Conservation (phyloP, 257 asterid genomes). For the Jasminum sambac region DNA sequence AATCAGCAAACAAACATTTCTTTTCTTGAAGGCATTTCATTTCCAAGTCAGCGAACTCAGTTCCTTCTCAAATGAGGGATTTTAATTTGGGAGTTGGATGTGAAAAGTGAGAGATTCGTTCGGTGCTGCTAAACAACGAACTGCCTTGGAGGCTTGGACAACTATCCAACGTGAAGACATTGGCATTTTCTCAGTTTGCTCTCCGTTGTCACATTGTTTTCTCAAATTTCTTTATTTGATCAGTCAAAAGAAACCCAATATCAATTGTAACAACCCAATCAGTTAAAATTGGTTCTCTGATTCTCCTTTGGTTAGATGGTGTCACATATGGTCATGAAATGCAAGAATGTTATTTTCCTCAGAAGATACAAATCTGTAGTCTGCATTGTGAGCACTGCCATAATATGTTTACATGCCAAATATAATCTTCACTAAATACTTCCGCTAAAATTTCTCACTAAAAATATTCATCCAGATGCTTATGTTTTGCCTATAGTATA, state of each 20-base stretch:
- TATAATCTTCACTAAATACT: not conserved
- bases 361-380: not conserved
- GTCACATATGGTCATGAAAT: not conserved
- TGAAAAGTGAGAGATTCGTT: slow-evolving; percentile 1
- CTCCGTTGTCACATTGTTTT: not conserved
- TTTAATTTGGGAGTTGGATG: slow-evolving; percentile 3
- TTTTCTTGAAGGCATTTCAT: slow-evolving; percentile 16
- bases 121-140: not conserved
- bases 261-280: not conserved
- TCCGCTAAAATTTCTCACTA: not conserved
- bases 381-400: not conserved
- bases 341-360: not conserved
- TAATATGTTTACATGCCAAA: not conserved
- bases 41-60: slow-evolving; percentile 1
- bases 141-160: slow-evolving; percentile 1
- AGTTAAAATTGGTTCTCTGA: slow-evolving; percentile 2
- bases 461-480: not conserved
- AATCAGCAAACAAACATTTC: slow-evolving; percentile 21
- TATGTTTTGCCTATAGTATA: not conserved
- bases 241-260: not conserved
- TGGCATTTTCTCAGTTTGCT: not conserved
- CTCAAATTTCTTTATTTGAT: not conserved
- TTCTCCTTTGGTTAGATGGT: slow-evolving; percentile 1
- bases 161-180: not conserved
- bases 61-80: not conserved